phyloP scores from a whole-genome alignment of 495 filamentous ascomycete species.

The Tuber indicum region DNA sequence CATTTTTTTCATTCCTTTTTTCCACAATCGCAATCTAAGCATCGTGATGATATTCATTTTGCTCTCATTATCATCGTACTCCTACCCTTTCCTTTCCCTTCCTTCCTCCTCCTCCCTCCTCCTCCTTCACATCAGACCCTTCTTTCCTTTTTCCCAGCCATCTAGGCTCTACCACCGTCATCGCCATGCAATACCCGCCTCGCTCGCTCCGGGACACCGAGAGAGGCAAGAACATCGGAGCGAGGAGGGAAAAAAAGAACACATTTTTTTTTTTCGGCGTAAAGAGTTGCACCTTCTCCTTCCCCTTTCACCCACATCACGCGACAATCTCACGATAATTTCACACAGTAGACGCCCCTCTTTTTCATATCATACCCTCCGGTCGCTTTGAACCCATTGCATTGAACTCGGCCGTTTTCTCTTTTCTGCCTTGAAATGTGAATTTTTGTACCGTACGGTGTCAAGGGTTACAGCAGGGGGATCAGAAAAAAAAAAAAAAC shows the following conservation, averaged over 20 bases:
- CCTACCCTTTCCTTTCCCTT: neutral
- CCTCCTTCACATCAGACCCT: neutral
- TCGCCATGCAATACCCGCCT: neutral
- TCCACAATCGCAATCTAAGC: neutral
- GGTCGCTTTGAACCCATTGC: neutral
- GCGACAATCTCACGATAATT: neutral
- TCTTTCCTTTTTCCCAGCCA: neutral
- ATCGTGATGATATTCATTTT: neutral
- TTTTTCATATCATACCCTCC: neutral
- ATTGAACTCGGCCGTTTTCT: neutral
- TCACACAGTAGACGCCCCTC: neutral
- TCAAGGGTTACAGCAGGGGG: neutral
- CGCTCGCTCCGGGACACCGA: neutral
- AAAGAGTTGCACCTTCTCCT: neutral
- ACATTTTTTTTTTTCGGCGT: neutral
- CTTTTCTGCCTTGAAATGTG: neutral
- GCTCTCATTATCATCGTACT: neutral
- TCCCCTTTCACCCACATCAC: neutral
- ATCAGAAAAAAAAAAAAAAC: neutral
- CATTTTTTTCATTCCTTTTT: neutral
- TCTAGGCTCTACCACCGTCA: neutral
- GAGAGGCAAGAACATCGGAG: neutral
- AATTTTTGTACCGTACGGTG: neutral
- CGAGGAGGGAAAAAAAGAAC: neutral
- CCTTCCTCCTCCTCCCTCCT: neutral